These are phyloP conservation scores for Xylariaceae sp. DNA, from an alignment of 2,329 filamentous ascomycete species.

Conservation along the genomic window DNA sequence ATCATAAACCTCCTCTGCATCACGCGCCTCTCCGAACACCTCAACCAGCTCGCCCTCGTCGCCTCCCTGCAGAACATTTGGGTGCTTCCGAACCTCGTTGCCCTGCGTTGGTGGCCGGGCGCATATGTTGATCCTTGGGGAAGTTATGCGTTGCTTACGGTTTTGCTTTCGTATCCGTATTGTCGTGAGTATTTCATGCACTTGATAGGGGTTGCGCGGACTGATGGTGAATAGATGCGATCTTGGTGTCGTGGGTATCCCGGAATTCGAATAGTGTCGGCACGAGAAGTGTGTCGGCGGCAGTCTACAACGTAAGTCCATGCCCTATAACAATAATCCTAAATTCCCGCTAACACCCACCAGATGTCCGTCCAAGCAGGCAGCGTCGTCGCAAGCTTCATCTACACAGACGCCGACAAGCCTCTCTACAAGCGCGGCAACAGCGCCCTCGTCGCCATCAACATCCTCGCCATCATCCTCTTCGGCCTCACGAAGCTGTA, in stretches of 20 bases:
- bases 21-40: conserved; percentile 45
- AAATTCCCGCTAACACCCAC: not conserved
- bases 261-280: conserved; percentile 56
- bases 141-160: conserved; percentile 45
- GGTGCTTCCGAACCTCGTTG: conserved; percentile 50
- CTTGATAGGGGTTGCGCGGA: too few species aligned
- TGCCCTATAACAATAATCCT: too few species aligned
- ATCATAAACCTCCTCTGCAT: conserved; percentile 47
- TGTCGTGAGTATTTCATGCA: conserved; percentile 33
- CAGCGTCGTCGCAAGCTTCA: conserved; percentile 34
- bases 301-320: conserved; percentile 48
- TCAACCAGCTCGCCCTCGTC: conserved; percentile 46
- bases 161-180: conserved; percentile 51
- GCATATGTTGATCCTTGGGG: conserved; percentile 42
- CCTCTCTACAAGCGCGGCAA: conserved; percentile 52
- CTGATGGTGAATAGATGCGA: conserved; percentile 39
- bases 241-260: conserved; percentile 54
- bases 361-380: conserved; percentile 37
- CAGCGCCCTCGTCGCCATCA: conserved; percentile 46
- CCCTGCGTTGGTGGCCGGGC: conserved; percentile 43
- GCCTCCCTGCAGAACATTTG: conserved; percentile 46
- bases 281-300: conserved; percentile 53
- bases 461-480: conserved; percentile 43
- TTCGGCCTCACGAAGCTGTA: conserved; percentile 49
- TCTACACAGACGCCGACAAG: conserved; percentile 52